These are phyloP conservation scores for Melaleuca alternifolia DNA, from an alignment of 345 rosid species.

Conservation along the genomic window DNA sequence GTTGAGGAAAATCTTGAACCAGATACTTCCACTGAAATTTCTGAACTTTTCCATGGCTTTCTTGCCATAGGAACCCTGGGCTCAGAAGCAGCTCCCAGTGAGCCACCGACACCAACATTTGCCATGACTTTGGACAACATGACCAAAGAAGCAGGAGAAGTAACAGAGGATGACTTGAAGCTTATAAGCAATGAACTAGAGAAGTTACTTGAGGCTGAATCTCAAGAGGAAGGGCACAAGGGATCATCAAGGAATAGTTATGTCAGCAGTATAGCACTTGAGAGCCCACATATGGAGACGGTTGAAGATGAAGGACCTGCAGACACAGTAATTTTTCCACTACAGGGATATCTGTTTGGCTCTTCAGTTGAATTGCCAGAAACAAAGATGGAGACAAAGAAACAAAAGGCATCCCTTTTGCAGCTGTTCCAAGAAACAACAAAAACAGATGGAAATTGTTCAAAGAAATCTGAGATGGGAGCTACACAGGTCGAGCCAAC, in stretches of 20 bases:
- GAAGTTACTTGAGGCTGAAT: slow-evolving; percentile 77
- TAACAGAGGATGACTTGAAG: slow-evolving; percentile 57
- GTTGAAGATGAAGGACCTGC: slow-evolving; percentile 27
- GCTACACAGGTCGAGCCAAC: slow-evolving; percentile 33
- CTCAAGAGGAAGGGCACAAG: slow-evolving; percentile 44
- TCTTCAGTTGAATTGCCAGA: slow-evolving; percentile 51
- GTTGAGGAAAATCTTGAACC: slow-evolving; percentile 1
- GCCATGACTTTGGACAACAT: slow-evolving; percentile 34
- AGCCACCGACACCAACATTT: slow-evolving; percentile 68
- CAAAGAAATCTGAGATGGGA: slow-evolving; percentile 21
- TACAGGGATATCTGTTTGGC: slow-evolving; percentile 76
- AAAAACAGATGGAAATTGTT: slow-evolving; percentile 22
- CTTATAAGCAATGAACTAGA: slow-evolving; percentile 48
- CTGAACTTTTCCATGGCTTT: slow-evolving; percentile 68
- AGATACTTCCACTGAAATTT: slow-evolving; percentile 20
- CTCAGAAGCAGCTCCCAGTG: slow-evolving; percentile 31
- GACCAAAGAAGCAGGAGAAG: slow-evolving; percentile 27
- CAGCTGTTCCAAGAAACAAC: slow-evolving; percentile 61
- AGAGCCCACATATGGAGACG: slow-evolving; percentile 38
- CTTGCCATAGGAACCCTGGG: slow-evolving; percentile 92
- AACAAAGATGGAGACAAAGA: slow-evolving; percentile 30
- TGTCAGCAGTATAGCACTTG: slow-evolving; percentile 46
- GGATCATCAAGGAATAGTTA: slow-evolving; percentile 64
- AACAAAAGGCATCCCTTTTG: slow-evolving; percentile 60
- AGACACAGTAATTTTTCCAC: slow-evolving; percentile 41